A percentile compares a stretch with the other conserved stretches of the same genome.
phyloP scores from a whole-genome alignment of 2,329 filamentous ascomycete genomes.

The Purpureocillium takamizusanense region DNA sequence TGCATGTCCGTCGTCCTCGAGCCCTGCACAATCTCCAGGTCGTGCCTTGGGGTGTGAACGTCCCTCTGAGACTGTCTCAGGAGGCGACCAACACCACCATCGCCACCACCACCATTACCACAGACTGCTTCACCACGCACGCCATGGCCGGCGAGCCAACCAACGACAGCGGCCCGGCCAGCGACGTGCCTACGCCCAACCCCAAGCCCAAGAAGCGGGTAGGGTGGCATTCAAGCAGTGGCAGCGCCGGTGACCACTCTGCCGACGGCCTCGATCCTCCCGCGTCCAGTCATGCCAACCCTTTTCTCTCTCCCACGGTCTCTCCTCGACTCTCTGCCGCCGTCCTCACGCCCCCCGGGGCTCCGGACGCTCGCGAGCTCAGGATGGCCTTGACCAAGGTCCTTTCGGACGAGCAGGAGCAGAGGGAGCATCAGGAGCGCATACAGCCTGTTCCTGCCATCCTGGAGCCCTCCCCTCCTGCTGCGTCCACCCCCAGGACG shows the following conservation, averaged over 20 bases:
- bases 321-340: constrained; percentile 7
- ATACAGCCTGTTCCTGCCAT: constrained; percentile 1
- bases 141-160: constrained; percentile 13
- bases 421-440: constrained; percentile 9
- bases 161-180: constrained; percentile 17
- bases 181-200: constrained; percentile 19
- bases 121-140: constrained; percentile 8
- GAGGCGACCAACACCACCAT: no score
- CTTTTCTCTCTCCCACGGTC: constrained; percentile 2
- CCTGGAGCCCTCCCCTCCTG: neutral
- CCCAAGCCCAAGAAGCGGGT: constrained; percentile 32
- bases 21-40: neutral
- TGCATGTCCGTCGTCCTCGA: neutral
- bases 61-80: constrained; percentile 15
- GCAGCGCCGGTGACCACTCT: constrained; percentile 3
- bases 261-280: constrained; percentile 4
- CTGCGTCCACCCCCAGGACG: constrained; percentile 7
- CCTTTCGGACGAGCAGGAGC: constrained; percentile 21
- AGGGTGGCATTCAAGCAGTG: constrained; percentile 23
- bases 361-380: constrained; percentile 28
- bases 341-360: constrained; percentile 18
- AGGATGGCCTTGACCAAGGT: constrained; percentile 28
- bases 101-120: constrained; percentile 7
- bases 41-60: neutral
- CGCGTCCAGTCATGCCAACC: constrained; percentile 3